Evolutionary conservation across 345 rosid species (phyloP).

Genomic region (Sonneratia caseolaris): DNA sequence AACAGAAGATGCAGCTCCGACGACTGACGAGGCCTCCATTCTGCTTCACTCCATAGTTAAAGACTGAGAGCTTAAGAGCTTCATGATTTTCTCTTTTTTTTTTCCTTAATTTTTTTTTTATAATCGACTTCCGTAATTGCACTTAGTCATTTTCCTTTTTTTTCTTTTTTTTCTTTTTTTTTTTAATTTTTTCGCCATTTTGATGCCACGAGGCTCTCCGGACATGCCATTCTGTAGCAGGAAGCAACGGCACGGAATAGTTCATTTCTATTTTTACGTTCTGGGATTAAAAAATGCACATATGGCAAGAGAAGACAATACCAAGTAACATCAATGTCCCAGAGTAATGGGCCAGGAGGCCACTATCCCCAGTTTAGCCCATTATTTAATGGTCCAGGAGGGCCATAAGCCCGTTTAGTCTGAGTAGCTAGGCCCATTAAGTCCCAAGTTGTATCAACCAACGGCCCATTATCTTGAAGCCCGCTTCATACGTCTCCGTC

Average conservation of each 20-base stretch:
- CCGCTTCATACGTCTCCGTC: background rate
- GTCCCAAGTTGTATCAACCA: too few species aligned
- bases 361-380: too few species aligned
- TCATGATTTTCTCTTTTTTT: background rate
- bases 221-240: too few species aligned
- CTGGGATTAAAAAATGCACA: too few species aligned
- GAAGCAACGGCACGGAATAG: too few species aligned
- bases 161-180: background rate
- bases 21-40: slow-evolving; percentile 58
- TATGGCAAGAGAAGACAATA: too few species aligned
- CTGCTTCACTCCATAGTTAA: slow-evolving; percentile 54
- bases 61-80: slow-evolving; percentile 19
- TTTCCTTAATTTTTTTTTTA: background rate
- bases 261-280: too few species aligned
- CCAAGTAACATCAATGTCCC: too few species aligned
- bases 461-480: background rate
- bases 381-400: background rate
- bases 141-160: background rate
- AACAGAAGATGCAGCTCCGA: slow-evolving; percentile 53
- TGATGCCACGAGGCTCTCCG: too few species aligned
- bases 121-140: background rate
- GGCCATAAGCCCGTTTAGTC: background rate
- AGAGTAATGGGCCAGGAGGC: too few species aligned
- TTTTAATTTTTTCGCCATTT: background rate
- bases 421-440: too few species aligned